Evolutionary conservation across 2,329 filamentous ascomycete genomes (phyloP), one percentile per base, ranked within the genome.

Genomic region (Aspergillus carbonarius): DNA sequence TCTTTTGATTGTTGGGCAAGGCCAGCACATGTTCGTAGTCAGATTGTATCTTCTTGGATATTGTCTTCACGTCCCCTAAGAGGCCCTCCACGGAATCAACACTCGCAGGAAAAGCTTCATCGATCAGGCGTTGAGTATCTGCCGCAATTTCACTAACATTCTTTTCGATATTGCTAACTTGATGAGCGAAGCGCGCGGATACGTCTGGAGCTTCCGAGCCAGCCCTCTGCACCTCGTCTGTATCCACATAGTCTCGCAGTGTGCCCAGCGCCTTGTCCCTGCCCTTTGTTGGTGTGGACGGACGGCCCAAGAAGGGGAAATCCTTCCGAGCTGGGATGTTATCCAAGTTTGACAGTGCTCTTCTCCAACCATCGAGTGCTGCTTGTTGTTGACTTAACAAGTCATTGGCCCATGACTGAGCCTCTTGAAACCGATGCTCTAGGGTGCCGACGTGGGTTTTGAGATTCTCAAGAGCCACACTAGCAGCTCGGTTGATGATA

Each of bases 41-140:
- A 5, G 88, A 90, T 49, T 88, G 87, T 51, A 99, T 90, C 76
- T 97, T 97, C 68, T 87, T 92, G 53, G 88, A 88, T 56, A 98
- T 82, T 0, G 91, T 89, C 70, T 93, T 88, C 44, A 98, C 92
- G 72, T 98, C 95, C 61, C 92, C 85, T 51, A 95, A 80, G 6
- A 96, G 79, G 61, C 89, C 86, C 20, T 79, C 75, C 5, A 89
- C 83, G 63, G 93, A 90, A 50, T 85, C 82, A 48, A 86, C 71
- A 5, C 83, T 20, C 82, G 88, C 50, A 81, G 83, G 58, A 71
- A 80, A 64, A 78, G 69, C 66, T 23, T 72, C 69, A 32, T 74
- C 70, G 27, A 76, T 61, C 50, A 79, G 61, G 15, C 55, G 63
- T 35, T 76, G 71, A 6, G 76, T 88, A 25, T 84, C 83, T 46